These are phyloP conservation scores for Aspergillus aculeatinus DNA, from an alignment of 2,329 filamentous ascomycete species.

Conservation along the genomic window DNA sequence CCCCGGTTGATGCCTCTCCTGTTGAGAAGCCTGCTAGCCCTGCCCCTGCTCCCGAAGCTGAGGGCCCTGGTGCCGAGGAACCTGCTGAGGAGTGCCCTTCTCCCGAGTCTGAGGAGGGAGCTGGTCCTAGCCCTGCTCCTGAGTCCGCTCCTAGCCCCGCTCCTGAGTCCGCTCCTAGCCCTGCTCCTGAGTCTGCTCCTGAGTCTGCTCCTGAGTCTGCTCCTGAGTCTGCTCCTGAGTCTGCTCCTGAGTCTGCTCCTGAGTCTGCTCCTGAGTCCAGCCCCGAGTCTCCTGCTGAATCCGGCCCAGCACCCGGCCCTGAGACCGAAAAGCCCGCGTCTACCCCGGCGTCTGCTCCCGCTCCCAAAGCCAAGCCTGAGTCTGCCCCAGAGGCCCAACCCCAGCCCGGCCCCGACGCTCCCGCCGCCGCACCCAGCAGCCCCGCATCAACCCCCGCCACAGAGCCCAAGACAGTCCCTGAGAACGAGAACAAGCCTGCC, in stretches of 20 bases:
- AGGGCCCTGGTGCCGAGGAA: neutral
- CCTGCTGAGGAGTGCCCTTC: neutral
- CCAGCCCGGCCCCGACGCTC: neutral
- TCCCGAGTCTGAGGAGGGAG: neutral
- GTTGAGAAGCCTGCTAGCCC: neutral
- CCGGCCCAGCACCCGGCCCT: neutral
- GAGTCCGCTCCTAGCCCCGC: neutral
- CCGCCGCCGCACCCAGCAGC: no score
- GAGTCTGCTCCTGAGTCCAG: neutral
- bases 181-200: conserved; percentile 8
- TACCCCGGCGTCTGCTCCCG: neutral
- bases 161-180: neutral
- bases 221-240: neutral
- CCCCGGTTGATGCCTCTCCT: neutral
- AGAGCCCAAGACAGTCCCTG: neutral
- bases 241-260: neutral
- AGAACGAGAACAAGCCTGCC: neutral
- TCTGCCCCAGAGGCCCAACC: conserved; percentile 5
- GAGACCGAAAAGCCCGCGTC: neutral
- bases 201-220: neutral
- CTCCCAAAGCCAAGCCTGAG: conserved; percentile 7
- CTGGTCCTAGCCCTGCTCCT: neutral
- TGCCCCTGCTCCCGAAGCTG: neutral
- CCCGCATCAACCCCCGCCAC: neutral
- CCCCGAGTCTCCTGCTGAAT: neutral